Conservation (phyloP, 2,329 filamentous ascomycete genomes). For the Dactylellina haptotyla region DNA sequence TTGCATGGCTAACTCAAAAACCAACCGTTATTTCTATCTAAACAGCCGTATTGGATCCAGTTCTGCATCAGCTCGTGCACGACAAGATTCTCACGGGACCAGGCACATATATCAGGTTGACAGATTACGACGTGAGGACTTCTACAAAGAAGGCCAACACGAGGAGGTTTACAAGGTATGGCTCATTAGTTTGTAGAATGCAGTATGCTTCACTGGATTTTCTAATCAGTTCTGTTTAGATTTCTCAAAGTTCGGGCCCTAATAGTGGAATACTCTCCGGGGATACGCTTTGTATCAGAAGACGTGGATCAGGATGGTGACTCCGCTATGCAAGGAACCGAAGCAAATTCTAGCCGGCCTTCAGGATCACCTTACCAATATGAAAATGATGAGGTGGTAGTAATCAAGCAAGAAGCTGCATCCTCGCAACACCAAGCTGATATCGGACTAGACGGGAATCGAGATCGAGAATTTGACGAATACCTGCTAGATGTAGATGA, state of each 20-base stretch:
- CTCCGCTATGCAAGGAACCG: slow-evolving; percentile 10
- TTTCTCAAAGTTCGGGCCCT: slow-evolving; percentile 44
- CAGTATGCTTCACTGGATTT: background rate
- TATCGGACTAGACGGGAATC: slow-evolving; percentile 50
- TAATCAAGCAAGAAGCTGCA: slow-evolving; percentile 52
- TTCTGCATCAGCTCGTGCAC: slow-evolving; percentile 37
- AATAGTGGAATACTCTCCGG: slow-evolving; percentile 36
- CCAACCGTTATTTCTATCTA: background rate
- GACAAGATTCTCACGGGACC: slow-evolving; percentile 31
- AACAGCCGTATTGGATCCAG: slow-evolving; percentile 39
- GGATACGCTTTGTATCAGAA: slow-evolving; percentile 30
- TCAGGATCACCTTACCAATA: background rate
- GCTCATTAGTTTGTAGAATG: background rate
- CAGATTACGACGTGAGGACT: slow-evolving; percentile 43
- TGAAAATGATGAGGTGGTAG: slow-evolving; percentile 47
- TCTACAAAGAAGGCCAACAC: slow-evolving; percentile 31
- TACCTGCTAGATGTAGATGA: slow-evolving; percentile 44
- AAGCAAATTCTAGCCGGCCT: background rate
- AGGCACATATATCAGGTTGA: slow-evolving; percentile 39
- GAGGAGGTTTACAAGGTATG: slow-evolving; percentile 37
- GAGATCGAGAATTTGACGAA: slow-evolving; percentile 44
- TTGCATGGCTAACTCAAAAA: background rate
- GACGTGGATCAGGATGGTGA: slow-evolving; percentile 28
- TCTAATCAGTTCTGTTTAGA: slow-evolving; percentile 1
- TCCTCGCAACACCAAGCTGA: slow-evolving; percentile 48